Base-by-base conservation (phyloP, 352 stramenopile genomes). In the Globisporangium paroecandrum region DNA sequence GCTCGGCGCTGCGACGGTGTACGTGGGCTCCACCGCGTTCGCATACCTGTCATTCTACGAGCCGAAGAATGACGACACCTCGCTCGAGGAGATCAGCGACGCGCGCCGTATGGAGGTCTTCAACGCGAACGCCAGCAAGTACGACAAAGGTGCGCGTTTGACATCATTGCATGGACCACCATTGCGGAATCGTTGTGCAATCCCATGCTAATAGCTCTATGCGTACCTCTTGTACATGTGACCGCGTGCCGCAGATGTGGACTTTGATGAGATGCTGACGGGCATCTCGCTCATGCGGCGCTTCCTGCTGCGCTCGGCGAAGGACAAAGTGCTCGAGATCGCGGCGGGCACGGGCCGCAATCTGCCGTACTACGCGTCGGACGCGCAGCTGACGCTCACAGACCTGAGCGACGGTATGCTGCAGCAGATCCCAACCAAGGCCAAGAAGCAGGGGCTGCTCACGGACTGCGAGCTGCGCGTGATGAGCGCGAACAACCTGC, bases 301-400 rank as follows among this genome's bases (percentile, higher is more conserved):
- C 58, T 86, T 86, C 27, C 65, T 98, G 49, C 80, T 98, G 54
- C 57, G 66, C 13, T 69, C 82, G 20, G 90, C 94, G 0, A 51
- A 64, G 36, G 97, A 94, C 27, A 67, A 74, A 7, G 87, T 98
- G 64, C 78, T 99, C 24, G 97, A 99, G 77, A 89, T 99, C 65
- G 94, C 94, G 1, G 91, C 85, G 10, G 97, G 96, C n/a, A 99
- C 96, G 15, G 97, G 93, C 7, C 84, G 97, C 36, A 98, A 98
- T 69, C 66, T 99, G n/a, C 57, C 63, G 25, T 98, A 91, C 64
- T 99, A 99, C 81, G 77, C 75, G 7, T 10, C 62, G 0, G 38
- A 71, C 25, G 38, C 76, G 13, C 69, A 70, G 27, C 70, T 94
- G 13, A 84, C 78, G 69, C 76, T 95, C 57, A 92, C 82, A 8